phyloP scores from a whole-genome alignment of 345 rosid species.

The Ricinus communis region DNA sequence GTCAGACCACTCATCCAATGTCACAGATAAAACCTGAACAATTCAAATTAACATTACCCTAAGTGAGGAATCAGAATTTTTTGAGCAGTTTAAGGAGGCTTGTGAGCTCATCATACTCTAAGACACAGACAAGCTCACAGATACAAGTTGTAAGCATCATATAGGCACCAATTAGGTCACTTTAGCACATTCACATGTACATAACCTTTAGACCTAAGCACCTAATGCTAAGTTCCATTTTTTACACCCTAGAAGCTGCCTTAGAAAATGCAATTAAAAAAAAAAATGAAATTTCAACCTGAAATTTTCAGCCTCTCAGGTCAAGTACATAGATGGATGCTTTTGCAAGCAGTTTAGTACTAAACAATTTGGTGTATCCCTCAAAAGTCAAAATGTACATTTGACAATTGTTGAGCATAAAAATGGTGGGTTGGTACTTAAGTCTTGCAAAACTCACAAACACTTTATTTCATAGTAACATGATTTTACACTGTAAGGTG shows the following conservation, averaged over 20 bases:
- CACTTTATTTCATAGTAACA: background rate
- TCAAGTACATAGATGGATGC: background rate
- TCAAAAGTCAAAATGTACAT: background rate
- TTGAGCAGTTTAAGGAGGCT: background rate
- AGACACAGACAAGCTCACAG: background rate
- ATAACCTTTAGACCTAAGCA: background rate
- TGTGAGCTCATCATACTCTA: background rate
- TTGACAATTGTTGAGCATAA: background rate
- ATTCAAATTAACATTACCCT: background rate
- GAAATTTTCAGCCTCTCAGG: too few relatives aligned
- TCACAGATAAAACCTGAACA: conserved; percentile 84
- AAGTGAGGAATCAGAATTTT: background rate
- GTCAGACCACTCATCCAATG: conserved; percentile 95
- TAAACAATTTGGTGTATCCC: background rate
- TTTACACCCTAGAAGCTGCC: background rate
- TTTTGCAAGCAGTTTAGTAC: background rate
- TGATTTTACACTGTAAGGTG: background rate
- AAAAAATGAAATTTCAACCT: background rate
- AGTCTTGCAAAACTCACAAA: background rate
- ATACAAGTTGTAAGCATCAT: background rate
- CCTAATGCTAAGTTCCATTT: too few relatives aligned
- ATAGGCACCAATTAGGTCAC: background rate
- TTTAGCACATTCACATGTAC: background rate
- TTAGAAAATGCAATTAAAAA: background rate
- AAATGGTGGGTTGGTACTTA: background rate